These are phyloP conservation scores for Penicillium subrubescens DNA, from an alignment of 495 filamentous ascomycete genomes.

Conservation along the genomic window DNA sequence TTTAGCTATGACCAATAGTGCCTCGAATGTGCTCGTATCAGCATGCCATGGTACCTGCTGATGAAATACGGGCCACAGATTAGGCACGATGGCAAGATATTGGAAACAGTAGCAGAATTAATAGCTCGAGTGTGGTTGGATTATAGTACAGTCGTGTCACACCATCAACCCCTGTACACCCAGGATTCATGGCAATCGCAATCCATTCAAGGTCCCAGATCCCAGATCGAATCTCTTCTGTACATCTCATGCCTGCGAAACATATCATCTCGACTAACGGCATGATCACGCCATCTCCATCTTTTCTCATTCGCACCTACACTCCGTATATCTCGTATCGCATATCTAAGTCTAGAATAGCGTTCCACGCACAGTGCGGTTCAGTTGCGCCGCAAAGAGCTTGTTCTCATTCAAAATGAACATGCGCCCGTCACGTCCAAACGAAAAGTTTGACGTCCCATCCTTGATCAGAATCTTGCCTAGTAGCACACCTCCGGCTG, in stretches of 20 bases:
- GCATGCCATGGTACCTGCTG: neutral
- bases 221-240: neutral
- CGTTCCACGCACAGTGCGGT: conserved; percentile 29
- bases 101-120: neutral
- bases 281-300: neutral
- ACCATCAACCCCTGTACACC: neutral
- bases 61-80: neutral
- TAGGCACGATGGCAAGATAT: neutral
- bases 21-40: neutral
- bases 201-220: neutral
- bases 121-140: neutral
- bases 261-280: neutral
- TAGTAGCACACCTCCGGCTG: conserved; percentile 53
- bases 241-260: neutral
- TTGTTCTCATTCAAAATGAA: conserved; percentile 48
- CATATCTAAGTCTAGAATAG: conserved; percentile 22
- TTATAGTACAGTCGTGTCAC: neutral
- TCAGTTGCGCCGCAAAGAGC: conserved; percentile 41
- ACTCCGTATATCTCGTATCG: neutral
- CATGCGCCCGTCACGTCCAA: conserved; percentile 44
- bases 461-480: conserved; percentile 53
- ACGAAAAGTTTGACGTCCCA: conserved; percentile 48
- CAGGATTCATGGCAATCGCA: neutral
- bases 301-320: neutral
- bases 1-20: conserved; percentile 1